phyloP scores from a whole-genome alignment of 306 rosid genomes.

The Bauhinia variegata region DNA sequence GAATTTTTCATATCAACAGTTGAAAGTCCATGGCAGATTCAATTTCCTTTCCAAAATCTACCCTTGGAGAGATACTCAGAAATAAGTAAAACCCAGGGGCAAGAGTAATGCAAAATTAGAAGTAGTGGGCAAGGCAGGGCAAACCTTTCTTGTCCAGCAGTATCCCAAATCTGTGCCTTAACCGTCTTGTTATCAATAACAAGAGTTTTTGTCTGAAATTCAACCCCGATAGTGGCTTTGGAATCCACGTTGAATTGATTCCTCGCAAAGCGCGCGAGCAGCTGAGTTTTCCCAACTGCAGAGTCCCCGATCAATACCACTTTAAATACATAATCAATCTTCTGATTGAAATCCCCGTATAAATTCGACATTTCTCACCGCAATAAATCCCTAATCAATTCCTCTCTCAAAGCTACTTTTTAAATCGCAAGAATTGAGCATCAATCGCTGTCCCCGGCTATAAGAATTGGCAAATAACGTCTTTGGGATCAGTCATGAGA shows the following conservation, averaged over 20 bases:
- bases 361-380: slow-evolving; percentile 67
- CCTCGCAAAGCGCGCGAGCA: slow-evolving; percentile 79
- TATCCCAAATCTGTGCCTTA: slow-evolving; percentile 95
- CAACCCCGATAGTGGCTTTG: slow-evolving; percentile 94
- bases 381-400: background rate
- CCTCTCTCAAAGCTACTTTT: slow-evolving; percentile 26
- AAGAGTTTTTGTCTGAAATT: slow-evolving; percentile 89
- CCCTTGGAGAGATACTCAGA: background rate
- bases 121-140: background rate
- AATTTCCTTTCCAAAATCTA: background rate
- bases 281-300: slow-evolving; percentile 91
- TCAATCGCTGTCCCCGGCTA: background rate
- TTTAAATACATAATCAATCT: slow-evolving; percentile 93
- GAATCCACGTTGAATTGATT: slow-evolving; percentile 79
- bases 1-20: background rate
- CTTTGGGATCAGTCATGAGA: slow-evolving; percentile 21
- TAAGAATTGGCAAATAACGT: background rate
- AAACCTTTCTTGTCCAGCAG: slow-evolving; percentile 98
- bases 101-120: background rate
- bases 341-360: slow-evolving; percentile 74
- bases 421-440: slow-evolving; percentile 27
- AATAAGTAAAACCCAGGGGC: background rate
- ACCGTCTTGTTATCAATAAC: slow-evolving; percentile 74
- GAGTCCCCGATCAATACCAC: slow-evolving; percentile 95
- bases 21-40: background rate